Base-by-base conservation (phyloP, 1,139 yeast genomes). In the Schwanniomyces etchellsii region DNA sequence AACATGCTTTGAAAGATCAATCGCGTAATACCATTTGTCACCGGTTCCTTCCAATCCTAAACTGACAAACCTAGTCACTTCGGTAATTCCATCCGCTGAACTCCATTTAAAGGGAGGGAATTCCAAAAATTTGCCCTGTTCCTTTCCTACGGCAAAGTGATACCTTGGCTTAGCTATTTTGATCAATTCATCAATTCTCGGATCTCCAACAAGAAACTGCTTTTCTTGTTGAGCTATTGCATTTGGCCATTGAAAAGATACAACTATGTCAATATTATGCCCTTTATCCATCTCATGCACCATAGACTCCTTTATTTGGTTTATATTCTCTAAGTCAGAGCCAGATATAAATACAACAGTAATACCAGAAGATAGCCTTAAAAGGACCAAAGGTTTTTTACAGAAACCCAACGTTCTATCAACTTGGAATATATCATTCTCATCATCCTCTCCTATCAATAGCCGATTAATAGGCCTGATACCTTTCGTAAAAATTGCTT, bases 21-120 rank as follows among this genome's bases (percentile, higher is more conserved):
- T 81, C 0, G 91, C 93, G 54, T 82, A 82, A 38, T 76, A 79
- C 89, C 91, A 83, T 52, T 77, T 78, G 3, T 57, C 58, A 0
- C 68, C 70, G 7, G 71, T 57, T 0, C 78, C 81, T 46, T 70
- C 79, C 34, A 65, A 63, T 0, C 74, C 81, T 29, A 82, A 50
- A 47, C 86, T 79, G 14, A 82, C 68, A 44, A 81, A 81, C 32
- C 91, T 60, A 23, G 14, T 9, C 9, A 23, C 12, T 7, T 7
- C 12, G 9, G 9, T 11, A 0, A 84, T 73, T 1, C 66, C 32
- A 4, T 39, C 42, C 0, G 52, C 57, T 17, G 58, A 45, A 3
- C 41, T 39, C 84, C 86, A 80, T 28, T 54, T 45, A 42, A 80
- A 81, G 1, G 88, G 81, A 6, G 60, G 55, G 28, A 71, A 55